Evolutionary conservation across 2,329 filamentous ascomycete genomes (phyloP).

Genomic region (Alternaria alternata): DNA sequence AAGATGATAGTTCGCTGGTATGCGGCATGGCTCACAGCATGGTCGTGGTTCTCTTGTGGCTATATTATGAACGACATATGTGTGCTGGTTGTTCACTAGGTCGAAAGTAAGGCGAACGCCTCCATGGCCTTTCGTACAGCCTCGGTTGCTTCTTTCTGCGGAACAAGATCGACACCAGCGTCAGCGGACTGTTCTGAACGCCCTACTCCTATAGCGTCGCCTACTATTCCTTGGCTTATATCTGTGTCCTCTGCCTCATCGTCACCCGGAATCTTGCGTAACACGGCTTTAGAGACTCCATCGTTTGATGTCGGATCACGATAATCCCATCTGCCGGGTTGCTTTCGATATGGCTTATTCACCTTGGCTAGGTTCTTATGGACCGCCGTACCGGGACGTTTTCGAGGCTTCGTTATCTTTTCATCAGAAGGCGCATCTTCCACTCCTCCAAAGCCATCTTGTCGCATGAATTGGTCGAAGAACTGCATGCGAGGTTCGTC

Average conservation of each 20-base stretch:
- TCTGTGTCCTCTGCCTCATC: not conserved
- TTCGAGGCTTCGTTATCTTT: constrained; percentile 5
- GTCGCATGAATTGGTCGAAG: constrained; percentile 16
- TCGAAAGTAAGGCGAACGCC: constrained; percentile 10
- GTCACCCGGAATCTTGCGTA: not conserved
- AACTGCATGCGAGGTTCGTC: constrained; percentile 18
- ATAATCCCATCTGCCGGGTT: constrained; percentile 6
- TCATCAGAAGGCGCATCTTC: constrained; percentile 3
- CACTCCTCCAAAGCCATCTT: constrained; percentile 16
- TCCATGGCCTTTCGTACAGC: constrained; percentile 16
- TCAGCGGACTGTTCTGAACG: constrained; percentile 5
- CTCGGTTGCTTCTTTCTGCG: constrained; percentile 13
- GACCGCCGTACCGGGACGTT: constrained; percentile 9
- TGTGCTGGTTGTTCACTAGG: not conserved
- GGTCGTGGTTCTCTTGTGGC: not conserved
- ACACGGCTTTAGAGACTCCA: not conserved
- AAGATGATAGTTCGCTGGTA: not conserved
- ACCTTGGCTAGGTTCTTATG: not conserved
- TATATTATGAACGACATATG: not conserved
- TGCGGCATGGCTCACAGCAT: not conserved
- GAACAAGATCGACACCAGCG: constrained; percentile 9
- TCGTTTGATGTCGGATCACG: not conserved
- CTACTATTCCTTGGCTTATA: not conserved
- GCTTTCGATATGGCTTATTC: not conserved
- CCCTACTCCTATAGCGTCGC: not conserved